Percentiles rank a stretch among this genome's conserved stretches.
Conservation (phyloP, 257 asterid genomes). For the Gentiana straminea region DNA sequence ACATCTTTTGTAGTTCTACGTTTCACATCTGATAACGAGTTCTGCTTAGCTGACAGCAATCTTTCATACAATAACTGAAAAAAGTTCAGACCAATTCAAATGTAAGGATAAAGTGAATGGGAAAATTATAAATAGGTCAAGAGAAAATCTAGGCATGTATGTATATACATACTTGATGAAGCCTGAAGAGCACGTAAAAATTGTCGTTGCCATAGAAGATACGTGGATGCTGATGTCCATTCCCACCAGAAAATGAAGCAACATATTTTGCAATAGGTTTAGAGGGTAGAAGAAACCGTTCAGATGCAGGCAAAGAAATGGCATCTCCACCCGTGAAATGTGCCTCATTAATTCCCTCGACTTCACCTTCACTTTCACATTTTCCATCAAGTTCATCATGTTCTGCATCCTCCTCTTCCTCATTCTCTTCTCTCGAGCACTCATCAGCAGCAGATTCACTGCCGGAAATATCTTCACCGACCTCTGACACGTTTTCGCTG, state of each 20-base stretch:
- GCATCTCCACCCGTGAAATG: conserved; percentile 56
- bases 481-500: conserved; percentile 73
- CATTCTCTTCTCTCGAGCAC: conserved; percentile 75
- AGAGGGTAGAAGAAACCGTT: conserved; percentile 43
- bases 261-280: conserved; percentile 76
- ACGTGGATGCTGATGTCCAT: conserved; percentile 27
- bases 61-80: conserved; percentile 38
- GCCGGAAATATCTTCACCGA: conserved; percentile 80
- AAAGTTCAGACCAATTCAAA: neutral
- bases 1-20: conserved; percentile 26
- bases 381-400: conserved; percentile 70
- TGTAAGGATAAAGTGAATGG: neutral
- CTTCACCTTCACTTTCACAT: conserved; percentile 97
- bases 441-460: conserved; percentile 92
- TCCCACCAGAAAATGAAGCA: conserved; percentile 25
- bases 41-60: conserved; percentile 31
- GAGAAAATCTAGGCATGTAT: neutral
- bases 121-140: neutral
- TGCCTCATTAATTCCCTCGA: conserved; percentile 63
- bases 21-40: conserved; percentile 24
- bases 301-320: conserved; percentile 43
- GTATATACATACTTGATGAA: conserved; percentile 65
- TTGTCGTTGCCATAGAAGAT: conserved; percentile 86
- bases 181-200: conserved; percentile 83
- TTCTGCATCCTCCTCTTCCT: conserved; percentile 73